Evolutionary conservation across 306 rosid genomes (phyloP).

Genomic region (Dicorynia guianensis): DNA sequence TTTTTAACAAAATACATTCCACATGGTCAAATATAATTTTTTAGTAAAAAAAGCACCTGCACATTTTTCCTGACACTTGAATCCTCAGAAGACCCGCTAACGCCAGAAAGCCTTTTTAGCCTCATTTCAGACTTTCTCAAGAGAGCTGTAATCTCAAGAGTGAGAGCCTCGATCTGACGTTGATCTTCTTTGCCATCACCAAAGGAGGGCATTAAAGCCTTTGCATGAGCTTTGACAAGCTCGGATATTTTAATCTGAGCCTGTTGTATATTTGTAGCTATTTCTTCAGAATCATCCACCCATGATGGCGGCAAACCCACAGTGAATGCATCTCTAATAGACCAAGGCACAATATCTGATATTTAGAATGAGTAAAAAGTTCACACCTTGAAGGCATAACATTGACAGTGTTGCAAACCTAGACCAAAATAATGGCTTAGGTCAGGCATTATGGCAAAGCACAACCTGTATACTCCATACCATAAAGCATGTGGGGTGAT

Average conservation of each 20-base stretch:
- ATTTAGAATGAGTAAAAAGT: constrained; percentile 15
- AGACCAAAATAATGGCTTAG: background rate
- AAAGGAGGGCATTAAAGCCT: constrained; percentile 80
- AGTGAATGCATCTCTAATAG: constrained; percentile 71
- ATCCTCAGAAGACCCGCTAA: constrained; percentile 71
- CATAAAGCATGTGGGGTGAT: background rate
- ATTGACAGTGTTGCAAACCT: background rate
- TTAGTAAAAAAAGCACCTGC: constrained; percentile 57
- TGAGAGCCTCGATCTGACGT: constrained; percentile 63
- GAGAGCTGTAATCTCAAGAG: constrained; percentile 70
- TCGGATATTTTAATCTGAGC: constrained; percentile 68
- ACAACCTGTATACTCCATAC: background rate
- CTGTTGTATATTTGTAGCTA: constrained; percentile 61
- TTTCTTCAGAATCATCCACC: constrained; percentile 87
- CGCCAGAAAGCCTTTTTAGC: constrained; percentile 62
- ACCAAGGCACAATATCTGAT: constrained; percentile 36
- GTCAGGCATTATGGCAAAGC: constrained; percentile 2
- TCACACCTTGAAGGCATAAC: constrained; percentile 24
- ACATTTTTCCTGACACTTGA: constrained; percentile 74
- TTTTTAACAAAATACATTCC: constrained; percentile 9
- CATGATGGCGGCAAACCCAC: constrained; percentile 82
- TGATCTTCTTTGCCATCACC: constrained; percentile 80
- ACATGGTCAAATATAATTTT: background rate
- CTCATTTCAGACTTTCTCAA: constrained; percentile 71
- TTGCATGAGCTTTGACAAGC: constrained; percentile 72